A percentile compares a stretch with the other conserved stretches of the same genome.
Evolutionary conservation across 1,139 yeast species (phyloP).

Genomic region (Candida albicans): DNA sequence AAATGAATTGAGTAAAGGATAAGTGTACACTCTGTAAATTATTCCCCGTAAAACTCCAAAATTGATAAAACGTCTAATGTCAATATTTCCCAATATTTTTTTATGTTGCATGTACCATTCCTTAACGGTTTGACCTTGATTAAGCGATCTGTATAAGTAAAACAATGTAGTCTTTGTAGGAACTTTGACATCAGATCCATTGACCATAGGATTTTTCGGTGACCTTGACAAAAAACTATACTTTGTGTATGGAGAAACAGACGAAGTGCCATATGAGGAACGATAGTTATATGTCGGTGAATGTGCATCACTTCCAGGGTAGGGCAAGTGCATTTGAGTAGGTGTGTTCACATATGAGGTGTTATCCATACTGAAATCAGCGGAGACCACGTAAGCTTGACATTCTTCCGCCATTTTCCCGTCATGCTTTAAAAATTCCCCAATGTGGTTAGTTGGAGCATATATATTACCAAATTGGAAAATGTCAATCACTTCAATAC

Average conservation of each 20-base stretch:
- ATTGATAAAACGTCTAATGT: slow-evolving; percentile 77
- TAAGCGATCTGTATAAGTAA: slow-evolving; percentile 71
- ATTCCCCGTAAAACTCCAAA: slow-evolving; percentile 85
- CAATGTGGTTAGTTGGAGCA: slow-evolving; percentile 82
- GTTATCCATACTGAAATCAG: slow-evolving; percentile 14
- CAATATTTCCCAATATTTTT: slow-evolving; percentile 60
- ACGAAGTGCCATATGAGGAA: slow-evolving; percentile 12
- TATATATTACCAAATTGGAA: slow-evolving; percentile 88
- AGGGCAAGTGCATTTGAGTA: slow-evolving; percentile 8
- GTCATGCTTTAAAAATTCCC: slow-evolving; percentile 61
- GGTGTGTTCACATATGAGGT: slow-evolving; percentile 11
- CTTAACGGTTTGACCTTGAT: slow-evolving; percentile 73
- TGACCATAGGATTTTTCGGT: slow-evolving; percentile 7
- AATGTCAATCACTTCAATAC: slow-evolving; percentile 78
- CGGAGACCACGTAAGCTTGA: slow-evolving; percentile 68
- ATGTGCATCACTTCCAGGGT: slow-evolving; percentile 3
- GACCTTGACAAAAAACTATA: slow-evolving; percentile 12
- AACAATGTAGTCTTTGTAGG: slow-evolving; percentile 72
- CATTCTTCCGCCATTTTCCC: slow-evolving; percentile 74
- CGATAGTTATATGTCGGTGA: slow-evolving; percentile 13
- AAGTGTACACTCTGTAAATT: slow-evolving; percentile 76
- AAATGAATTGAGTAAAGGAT: slow-evolving; percentile 57
- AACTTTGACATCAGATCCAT: slow-evolving; percentile 28
- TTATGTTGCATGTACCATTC: slow-evolving; percentile 78
- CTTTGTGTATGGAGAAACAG: slow-evolving; percentile 18